These are phyloP conservation scores for Blastobotrys malaysiensis DNA, from an alignment of 1,139 yeast genomes.

Conservation along the genomic window DNA sequence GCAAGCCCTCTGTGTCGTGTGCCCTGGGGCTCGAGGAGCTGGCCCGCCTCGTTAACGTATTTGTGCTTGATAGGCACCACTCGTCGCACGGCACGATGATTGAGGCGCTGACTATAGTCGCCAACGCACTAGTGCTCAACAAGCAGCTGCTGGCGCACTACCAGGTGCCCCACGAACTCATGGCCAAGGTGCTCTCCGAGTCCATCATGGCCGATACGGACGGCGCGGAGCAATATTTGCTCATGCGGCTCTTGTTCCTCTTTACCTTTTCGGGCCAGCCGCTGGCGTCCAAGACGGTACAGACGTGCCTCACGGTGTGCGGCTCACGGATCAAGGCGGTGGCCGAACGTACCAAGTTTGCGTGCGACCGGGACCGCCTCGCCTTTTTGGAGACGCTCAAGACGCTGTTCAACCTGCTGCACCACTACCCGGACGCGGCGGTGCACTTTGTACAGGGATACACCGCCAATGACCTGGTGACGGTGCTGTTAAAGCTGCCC, in stretches of 20 bases:
- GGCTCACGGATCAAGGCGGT: conserved; percentile 11
- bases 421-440: conserved; percentile 18
- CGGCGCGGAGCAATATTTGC: conserved; percentile 12
- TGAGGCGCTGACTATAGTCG: conserved; percentile 23
- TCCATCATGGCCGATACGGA: conserved; percentile 10
- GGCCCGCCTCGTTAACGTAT: conserved; percentile 9
- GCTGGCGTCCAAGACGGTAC: conserved; percentile 12
- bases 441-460: conserved; percentile 11
- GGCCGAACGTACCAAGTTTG: conserved; percentile 4
- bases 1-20: conserved; percentile 1
- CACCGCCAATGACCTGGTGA: conserved; percentile 13
- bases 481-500: conserved; percentile 10
- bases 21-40: conserved; percentile 10
- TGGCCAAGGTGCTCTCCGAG: conserved; percentile 13
- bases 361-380: conserved; percentile 6
- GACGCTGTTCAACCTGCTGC: conserved; percentile 20
- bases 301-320: conserved; percentile 14
- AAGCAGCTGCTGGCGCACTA: conserved; percentile 13
- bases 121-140: conserved; percentile 23
- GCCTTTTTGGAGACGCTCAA: conserved; percentile 21
- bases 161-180: conserved; percentile 13
- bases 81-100: conserved; percentile 9
- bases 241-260: conserved; percentile 20
- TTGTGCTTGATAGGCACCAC: conserved; percentile 4
- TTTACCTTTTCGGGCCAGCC: conserved; percentile 19